A percentile compares a stretch with the other conserved stretches of the same genome.
These are phyloP conservation scores for Xylaria venustula DNA, from an alignment of 495 filamentous ascomycete genomes.

Conservation along the genomic window DNA sequence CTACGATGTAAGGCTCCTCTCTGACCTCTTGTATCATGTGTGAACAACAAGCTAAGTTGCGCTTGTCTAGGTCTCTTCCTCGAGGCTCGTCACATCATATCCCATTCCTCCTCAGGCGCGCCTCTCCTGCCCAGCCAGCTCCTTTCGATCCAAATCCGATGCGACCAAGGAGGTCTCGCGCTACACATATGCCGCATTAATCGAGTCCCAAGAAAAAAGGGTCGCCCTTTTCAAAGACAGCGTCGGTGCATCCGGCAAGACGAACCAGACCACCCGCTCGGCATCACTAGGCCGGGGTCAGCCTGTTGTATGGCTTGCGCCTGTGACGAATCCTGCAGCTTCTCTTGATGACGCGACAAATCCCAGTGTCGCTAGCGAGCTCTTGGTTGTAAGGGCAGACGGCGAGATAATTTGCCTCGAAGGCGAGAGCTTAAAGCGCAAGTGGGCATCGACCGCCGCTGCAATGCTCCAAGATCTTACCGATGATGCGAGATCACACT, in stretches of 20 bases:
- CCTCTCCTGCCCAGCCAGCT: conserved; percentile 76
- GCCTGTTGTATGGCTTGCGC: conserved; percentile 23
- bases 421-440: conserved; percentile 39
- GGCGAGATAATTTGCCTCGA: conserved; percentile 39
- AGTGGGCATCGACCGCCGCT: conserved; percentile 36
- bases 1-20: conserved; percentile 70
- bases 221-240: conserved; percentile 59
- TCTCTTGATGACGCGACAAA: not conserved
- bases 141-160: conserved; percentile 61
- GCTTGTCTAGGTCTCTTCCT: conserved; percentile 65
- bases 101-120: conserved; percentile 77
- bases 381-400: conserved; percentile 39
- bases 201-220: conserved; percentile 35
- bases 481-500: conserved; percentile 18
- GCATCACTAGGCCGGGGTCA: conserved; percentile 18
- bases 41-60: not conserved
- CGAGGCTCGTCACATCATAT: conserved; percentile 81
- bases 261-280: conserved; percentile 33
- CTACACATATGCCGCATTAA: conserved; percentile 66
- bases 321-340: not conserved
- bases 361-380: conserved; percentile 15
- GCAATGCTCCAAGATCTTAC: conserved; percentile 38
- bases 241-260: conserved; percentile 60
- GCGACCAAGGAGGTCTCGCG: conserved; percentile 56
- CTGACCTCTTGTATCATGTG: not conserved